Evolutionary conservation across 1,284 basidiomycete genomes (phyloP).

Genomic region (Ceratobasidium theobromae): DNA sequence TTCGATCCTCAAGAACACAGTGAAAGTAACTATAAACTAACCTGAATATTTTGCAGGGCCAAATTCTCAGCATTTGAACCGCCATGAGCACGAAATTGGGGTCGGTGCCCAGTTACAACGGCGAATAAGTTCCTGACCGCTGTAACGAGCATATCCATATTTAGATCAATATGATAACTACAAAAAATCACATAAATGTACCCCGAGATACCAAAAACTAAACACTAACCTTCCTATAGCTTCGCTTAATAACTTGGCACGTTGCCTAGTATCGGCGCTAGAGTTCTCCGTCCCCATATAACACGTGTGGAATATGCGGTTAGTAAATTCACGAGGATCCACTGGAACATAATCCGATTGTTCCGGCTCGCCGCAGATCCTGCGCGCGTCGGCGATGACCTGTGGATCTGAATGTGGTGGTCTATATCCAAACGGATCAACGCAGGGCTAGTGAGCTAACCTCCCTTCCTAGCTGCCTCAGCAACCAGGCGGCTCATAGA

Average conservation of each 20-base stretch:
- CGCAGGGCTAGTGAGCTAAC: slow-evolving; percentile 48
- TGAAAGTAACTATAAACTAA: slow-evolving; percentile 40
- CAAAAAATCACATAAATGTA: neutral
- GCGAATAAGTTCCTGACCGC: slow-evolving; percentile 83
- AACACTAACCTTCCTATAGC: slow-evolving; percentile 80
- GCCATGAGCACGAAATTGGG: slow-evolving; percentile 87
- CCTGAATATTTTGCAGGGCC: slow-evolving; percentile 97
- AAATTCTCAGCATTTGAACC: slow-evolving; percentile 88
- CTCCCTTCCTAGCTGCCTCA: slow-evolving; percentile 69
- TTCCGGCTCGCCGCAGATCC: slow-evolving; percentile 82
- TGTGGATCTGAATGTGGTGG: slow-evolving; percentile 60
- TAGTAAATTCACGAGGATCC: slow-evolving; percentile 83
- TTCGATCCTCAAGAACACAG: slow-evolving; percentile 12
- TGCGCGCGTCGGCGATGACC: slow-evolving; percentile 87
- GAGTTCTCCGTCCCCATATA: slow-evolving; percentile 99
- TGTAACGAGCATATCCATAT: slow-evolving; percentile 92
- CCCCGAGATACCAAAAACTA: neutral
- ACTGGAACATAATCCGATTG: slow-evolving; percentile 80
- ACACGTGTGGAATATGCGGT: slow-evolving; percentile 92
- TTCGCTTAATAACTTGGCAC: slow-evolving; percentile 83
- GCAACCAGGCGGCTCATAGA: slow-evolving; percentile 94
- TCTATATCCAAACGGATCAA: slow-evolving; percentile 17
- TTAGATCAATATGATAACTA: slow-evolving; percentile 92
- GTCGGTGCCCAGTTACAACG: slow-evolving; percentile 79
- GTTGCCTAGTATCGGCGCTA: slow-evolving; percentile 77